Evolutionary conservation across 257 asterid species (phyloP).

Genomic region (Ajuga chamaepitys): DNA sequence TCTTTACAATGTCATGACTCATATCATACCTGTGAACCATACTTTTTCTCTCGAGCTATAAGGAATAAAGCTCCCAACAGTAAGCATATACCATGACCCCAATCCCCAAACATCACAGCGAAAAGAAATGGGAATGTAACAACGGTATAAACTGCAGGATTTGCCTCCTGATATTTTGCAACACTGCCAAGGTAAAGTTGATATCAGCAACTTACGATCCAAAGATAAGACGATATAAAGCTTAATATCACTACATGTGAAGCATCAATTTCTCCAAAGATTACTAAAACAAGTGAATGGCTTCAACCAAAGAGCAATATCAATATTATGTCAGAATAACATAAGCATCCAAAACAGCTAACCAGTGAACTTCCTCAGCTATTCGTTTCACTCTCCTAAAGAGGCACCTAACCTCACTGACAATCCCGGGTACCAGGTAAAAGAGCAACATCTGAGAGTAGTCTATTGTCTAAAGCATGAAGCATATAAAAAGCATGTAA

Average conservation of each 20-base stretch:
- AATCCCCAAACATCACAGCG: conserved; percentile 98
- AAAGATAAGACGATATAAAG: neutral
- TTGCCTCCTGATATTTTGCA: conserved; percentile 88
- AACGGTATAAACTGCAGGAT: conserved; percentile 85
- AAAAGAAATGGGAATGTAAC: conserved; percentile 93
- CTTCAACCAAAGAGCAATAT: neutral
- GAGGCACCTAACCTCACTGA: neutral
- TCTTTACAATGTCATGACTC: conserved; percentile 5
- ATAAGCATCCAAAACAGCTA: neutral
- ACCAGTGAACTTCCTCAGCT: neutral
- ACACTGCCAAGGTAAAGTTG: conserved; percentile 45
- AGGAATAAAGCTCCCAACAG: conserved; percentile 77
- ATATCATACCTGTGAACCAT: conserved; percentile 65
- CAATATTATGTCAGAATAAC: neutral
- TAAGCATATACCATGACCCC: conserved; percentile 97
- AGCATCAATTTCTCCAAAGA: neutral
- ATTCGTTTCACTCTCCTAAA: neutral
- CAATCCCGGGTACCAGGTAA: neutral
- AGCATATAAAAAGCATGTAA: conserved; percentile 8
- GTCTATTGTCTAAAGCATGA: neutral
- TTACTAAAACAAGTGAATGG: neutral
- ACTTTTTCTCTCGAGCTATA: conserved; percentile 67
- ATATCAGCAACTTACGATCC: conserved; percentile 15
- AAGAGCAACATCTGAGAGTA: neutral
- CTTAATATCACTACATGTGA: neutral